Evolutionary conservation across 2,329 filamentous ascomycete species (phyloP).

Genomic region (Ophiostoma novo-ulmi): DNA sequence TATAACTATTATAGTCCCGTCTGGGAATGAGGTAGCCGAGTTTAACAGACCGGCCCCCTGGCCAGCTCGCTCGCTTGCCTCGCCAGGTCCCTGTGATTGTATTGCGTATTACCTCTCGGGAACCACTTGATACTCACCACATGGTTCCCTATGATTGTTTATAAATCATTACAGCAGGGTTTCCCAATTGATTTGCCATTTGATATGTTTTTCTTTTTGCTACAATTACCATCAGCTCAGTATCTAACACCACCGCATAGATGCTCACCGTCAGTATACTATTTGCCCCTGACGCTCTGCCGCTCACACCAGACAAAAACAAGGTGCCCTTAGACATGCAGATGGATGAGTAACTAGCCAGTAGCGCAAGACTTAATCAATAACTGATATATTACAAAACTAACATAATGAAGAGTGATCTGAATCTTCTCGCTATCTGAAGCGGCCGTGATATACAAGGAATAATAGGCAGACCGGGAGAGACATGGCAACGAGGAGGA

Average conservation of each 20-base stretch:
- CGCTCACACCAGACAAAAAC: constrained; percentile 1
- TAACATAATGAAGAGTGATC: neutral
- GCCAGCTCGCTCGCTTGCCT: neutral
- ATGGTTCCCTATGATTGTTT: neutral
- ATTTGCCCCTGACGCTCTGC: neutral
- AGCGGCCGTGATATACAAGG: neutral
- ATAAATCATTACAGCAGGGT: neutral
- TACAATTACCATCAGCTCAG: too few relatives aligned
- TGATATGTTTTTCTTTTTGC: neutral
- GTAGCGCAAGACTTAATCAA: neutral
- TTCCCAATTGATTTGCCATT: neutral
- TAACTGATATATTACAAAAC: neutral
- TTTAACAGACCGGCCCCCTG: neutral
- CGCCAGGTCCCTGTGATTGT: neutral
- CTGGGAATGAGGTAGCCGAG: constrained; percentile 16
- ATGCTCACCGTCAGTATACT: neutral
- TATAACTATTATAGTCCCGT: constrained; percentile 11
- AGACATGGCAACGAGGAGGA: neutral
- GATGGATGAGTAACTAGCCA: neutral
- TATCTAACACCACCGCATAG: too few relatives aligned
- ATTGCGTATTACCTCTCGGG: neutral
- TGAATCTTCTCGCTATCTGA: neutral
- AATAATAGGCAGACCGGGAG: constrained; percentile 1
- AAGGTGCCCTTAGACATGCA: neutral
- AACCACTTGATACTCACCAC: neutral